Evolutionary conservation across 371 early-diverging fungal species (phyloP).

Genomic region (Mucor circinelloides): DNA sequence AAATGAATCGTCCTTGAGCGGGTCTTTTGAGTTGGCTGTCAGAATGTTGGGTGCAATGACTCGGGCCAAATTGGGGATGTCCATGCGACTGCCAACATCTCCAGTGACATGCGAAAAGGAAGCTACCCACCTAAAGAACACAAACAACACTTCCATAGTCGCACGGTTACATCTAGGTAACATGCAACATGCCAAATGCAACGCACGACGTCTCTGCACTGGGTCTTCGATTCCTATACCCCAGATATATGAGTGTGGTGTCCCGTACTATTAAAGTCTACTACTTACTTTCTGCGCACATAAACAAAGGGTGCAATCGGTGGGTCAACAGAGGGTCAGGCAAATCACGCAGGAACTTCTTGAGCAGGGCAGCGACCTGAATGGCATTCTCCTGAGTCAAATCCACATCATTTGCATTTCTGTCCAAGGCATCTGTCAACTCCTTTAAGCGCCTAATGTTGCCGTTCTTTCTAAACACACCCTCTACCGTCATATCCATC

Average conservation of each 20-base stretch:
- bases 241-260: too few relatives aligned
- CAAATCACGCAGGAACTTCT: constrained; percentile 92
- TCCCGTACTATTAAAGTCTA: too few relatives aligned
- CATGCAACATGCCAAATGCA: constrained; percentile 83
- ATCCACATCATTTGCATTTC: constrained; percentile 73
- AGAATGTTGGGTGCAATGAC: constrained; percentile 95
- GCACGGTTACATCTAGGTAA: constrained; percentile 91
- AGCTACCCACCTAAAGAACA: constrained; percentile 87
- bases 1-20: constrained; percentile 73
- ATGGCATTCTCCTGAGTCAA: constrained; percentile 79
- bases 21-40: constrained; percentile 82
- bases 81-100: constrained; percentile 90
- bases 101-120: constrained; percentile 73
- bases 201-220: constrained; percentile 58
- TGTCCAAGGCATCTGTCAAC: constrained; percentile 77
- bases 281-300: constrained; percentile 67
- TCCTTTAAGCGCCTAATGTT: constrained; percentile 89
- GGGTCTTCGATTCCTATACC: constrained; percentile 51
- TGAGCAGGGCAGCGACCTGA: constrained; percentile 93
- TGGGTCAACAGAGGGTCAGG: constrained; percentile 96
- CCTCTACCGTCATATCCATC: constrained; percentile 91
- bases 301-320: constrained; percentile 81
- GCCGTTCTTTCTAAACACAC: constrained; percentile 96
- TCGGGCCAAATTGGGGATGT: constrained; percentile 89
- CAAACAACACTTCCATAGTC: constrained; percentile 83